These are phyloP conservation scores for Coemansia sp. DNA, from an alignment of 192 early-diverging fungal genomes.

Conservation along the genomic window DNA sequence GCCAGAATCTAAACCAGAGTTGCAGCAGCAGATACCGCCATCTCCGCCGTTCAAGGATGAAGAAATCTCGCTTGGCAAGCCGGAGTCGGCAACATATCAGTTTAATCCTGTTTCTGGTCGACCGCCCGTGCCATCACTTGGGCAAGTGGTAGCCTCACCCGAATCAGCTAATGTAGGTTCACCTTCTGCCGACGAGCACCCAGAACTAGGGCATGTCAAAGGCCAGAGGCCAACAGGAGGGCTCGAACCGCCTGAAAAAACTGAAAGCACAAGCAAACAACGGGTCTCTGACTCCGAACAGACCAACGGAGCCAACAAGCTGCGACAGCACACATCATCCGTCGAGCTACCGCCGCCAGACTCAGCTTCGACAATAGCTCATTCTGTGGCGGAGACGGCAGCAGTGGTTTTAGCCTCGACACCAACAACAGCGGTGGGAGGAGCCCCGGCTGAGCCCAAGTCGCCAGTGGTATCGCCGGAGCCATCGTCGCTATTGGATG, in stretches of 20 bases:
- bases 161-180: constrained; percentile 1
- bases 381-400: constrained; percentile 3
- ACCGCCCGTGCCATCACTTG: constrained; percentile 34
- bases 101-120: constrained; percentile 46
- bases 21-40: neutral
- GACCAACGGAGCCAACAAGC: constrained; percentile 1
- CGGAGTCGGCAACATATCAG: constrained; percentile 11
- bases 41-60: neutral
- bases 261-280: neutral
- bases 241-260: neutral
- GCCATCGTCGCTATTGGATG: constrained; percentile 39
- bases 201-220: neutral
- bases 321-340: neutral
- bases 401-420: neutral
- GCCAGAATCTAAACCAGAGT: constrained; percentile 7
- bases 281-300: neutral
- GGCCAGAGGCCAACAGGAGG: neutral
- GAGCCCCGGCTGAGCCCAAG: constrained; percentile 2
- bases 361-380: constrained; percentile 6
- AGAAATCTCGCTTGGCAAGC: neutral
- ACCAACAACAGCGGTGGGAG: constrained; percentile 10
- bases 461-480: constrained; percentile 13
- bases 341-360: neutral
- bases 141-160: constrained; percentile 1
- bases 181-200: neutral